Percentiles rank a stretch among this genome's conserved stretches.
Conservation (phyloP, 2,329 filamentous ascomycete species). For the Talaromyces sp. region DNA sequence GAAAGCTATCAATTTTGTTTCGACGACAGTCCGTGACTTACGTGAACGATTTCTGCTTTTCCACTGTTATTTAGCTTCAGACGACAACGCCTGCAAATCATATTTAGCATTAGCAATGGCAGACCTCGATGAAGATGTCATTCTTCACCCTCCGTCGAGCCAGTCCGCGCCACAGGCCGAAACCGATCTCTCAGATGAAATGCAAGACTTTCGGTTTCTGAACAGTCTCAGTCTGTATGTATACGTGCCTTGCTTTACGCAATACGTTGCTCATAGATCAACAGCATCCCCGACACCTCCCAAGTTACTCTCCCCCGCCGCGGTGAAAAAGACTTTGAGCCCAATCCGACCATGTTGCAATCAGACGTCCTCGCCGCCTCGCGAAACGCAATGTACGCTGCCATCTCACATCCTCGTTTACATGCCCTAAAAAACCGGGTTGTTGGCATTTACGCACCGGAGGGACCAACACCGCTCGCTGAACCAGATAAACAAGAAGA, state of each 20-base stretch:
- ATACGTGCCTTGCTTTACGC: background rate
- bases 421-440: constrained; percentile 64
- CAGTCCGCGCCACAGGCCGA: constrained; percentile 42
- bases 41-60: background rate
- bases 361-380: constrained; percentile 72
- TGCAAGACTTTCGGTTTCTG: constrained; percentile 80
- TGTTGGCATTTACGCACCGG: constrained; percentile 69
- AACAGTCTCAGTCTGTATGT: constrained; percentile 49
- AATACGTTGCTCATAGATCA: constrained; percentile 30
- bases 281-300: constrained; percentile 30
- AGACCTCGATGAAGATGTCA: constrained; percentile 41
- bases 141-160: constrained; percentile 27
- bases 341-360: constrained; percentile 80
- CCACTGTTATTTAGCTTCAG: background rate
- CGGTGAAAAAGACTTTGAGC: constrained; percentile 96
- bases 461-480: constrained; percentile 33
- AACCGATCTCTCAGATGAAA: constrained; percentile 67
- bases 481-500: constrained; percentile 7
- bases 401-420: constrained; percentile 69
- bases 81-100: too few species aligned
- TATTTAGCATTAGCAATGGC: constrained; percentile 29
- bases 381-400: constrained; percentile 81
- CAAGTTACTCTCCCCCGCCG: constrained; percentile 66
- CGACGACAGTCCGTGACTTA: background rate
- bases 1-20: background rate